These are phyloP conservation scores for Pisolithus tinctorius DNA, from an alignment of 768 basidiomycete species.

Conservation along the genomic window DNA sequence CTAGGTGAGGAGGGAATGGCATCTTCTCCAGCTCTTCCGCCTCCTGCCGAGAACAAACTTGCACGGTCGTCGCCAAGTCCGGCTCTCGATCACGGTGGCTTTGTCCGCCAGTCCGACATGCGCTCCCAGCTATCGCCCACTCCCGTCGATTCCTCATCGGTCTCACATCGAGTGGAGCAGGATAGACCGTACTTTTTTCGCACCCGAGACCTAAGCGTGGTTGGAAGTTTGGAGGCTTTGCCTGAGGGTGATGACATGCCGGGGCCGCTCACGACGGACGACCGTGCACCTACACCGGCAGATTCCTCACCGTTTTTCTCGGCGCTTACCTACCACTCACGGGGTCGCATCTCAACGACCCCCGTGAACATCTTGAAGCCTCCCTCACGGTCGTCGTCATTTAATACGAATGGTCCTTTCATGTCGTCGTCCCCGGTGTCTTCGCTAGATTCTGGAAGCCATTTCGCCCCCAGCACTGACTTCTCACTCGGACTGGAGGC, in stretches of 20 bases:
- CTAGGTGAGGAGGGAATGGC: slow-evolving; percentile 38
- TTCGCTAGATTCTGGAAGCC: slow-evolving; percentile 69
- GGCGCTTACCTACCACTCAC: slow-evolving; percentile 30
- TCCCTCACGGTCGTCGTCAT: slow-evolving; percentile 34
- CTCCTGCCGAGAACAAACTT: slow-evolving; percentile 61
- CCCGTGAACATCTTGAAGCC: slow-evolving; percentile 33
- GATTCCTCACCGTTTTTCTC: slow-evolving; percentile 34
- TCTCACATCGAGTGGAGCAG: slow-evolving; percentile 38
- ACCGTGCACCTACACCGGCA: slow-evolving; percentile 19
- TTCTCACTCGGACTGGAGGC: slow-evolving; percentile 51
- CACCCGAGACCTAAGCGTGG: slow-evolving; percentile 42
- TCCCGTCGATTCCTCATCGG: slow-evolving; percentile 41
- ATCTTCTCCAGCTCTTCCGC: slow-evolving; percentile 53
- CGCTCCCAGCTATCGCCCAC: slow-evolving; percentile 32
- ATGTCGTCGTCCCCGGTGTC: slow-evolving; percentile 72
- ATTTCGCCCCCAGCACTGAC: slow-evolving; percentile 46
- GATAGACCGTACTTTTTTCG: slow-evolving; percentile 38
- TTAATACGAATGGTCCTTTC: slow-evolving; percentile 39
- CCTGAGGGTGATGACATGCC: slow-evolving; percentile 51
- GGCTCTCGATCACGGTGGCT: slow-evolving; percentile 29
- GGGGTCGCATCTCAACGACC: slow-evolving; percentile 38
- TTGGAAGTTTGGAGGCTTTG: slow-evolving; percentile 45
- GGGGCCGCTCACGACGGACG: slow-evolving; percentile 25
- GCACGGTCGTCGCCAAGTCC: slow-evolving; percentile 68
- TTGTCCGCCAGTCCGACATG: slow-evolving; percentile 16